Evolutionary conservation across 2,329 filamentous ascomycete species (phyloP), one percentile per base, ranked within the genome.

Genomic region (Ophiobolus disseminans): DNA sequence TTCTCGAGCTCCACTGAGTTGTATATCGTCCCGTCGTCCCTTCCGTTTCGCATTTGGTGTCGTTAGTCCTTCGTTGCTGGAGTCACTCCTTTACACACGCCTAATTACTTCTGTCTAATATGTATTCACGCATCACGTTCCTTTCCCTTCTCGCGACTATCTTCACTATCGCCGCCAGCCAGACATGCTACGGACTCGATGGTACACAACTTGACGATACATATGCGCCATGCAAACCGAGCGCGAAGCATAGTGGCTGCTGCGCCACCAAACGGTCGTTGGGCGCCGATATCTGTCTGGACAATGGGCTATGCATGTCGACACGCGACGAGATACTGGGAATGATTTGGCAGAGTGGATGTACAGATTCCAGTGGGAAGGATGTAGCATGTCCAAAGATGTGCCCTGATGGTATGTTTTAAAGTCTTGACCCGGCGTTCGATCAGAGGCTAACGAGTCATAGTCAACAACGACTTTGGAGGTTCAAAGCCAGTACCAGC

Each of bases 301-400:
- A 64, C 38, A 72, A 58, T 32, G 69, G 68, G 9, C 40, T 72
- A 16, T 72, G 69, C 41, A 68, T 72, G 68, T 63, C 63, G 16
- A 70, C 69, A 7, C 56, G 45, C 21, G 51, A 52, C 13, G 50
- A 58, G 39, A 63, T 53, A 21, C 57, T 70, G 45, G 69, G 69
- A 13, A 66, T 60, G 26, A 66, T 72, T 43, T 70, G 65, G 60
- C 65, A 70, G 31, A 50, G 44, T 46, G 69, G 66, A n/a, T 72
- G 69, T 60, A 72, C 69, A 26, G 69, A 72, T 53, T 41, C 63
- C 7, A 70, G 62, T 3, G 64, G 67, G 7, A 58, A 60, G 22
- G 63, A 65, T 44, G 48, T 44, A 8, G 62, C 54, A 31, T 72
- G 69, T 51, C 64, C 66, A 26, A 63, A 61, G 19, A 39, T 65